Evolutionary conservation across 2,329 filamentous ascomycete genomes (phyloP), one percentile per base, ranked within the genome.

Genomic region (Metarhizium robertsii): DNA sequence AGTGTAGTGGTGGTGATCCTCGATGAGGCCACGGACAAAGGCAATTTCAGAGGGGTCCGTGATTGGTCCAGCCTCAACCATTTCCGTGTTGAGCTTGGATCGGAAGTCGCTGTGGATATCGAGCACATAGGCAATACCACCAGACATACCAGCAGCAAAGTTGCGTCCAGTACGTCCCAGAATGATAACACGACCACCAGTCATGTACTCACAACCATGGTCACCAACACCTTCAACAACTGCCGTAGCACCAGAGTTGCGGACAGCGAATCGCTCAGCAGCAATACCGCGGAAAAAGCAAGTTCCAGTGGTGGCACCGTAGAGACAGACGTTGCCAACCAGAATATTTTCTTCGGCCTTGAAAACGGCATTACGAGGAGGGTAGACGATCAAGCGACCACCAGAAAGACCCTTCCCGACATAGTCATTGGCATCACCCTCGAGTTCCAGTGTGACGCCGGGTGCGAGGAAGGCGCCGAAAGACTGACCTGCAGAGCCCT

Each of bases 201-300:
- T 96, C 92, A 97, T 97, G 81, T 97, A 97, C 79, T 97, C 92
- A 69, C 92, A 96, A 60, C 90, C 89, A 70, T 97, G 92, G 71
- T 97, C 92, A 79, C 92, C 92, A 61, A 95, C 83, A 74, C 92
- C 92, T 74, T 97, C 92, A 59, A 96, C 92, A 61, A 97, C 89
- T n/a, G 92, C 91, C 32, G 87, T 95, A 52, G 90, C 92, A 74
- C 92, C 92, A 1, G 92, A 96, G 78, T 97, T 97, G 64, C 92
- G 88, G 61, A 97, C 92, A 59, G 91, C 92, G 71, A 97, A 97
- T 66, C 92, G 89, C 78, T 97, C 92, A 46, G 92, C 92, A 66
- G 92, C 92, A 59, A 96, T 85, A 81, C 92, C 92, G 60, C 92
- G 89, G 90, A 97, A 96, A 84, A 90, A 97, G 75, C 89, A 95